Conservation (phyloP, 2,329 filamentous ascomycete genomes). For the Pseudogymnoascus sp. region DNA sequence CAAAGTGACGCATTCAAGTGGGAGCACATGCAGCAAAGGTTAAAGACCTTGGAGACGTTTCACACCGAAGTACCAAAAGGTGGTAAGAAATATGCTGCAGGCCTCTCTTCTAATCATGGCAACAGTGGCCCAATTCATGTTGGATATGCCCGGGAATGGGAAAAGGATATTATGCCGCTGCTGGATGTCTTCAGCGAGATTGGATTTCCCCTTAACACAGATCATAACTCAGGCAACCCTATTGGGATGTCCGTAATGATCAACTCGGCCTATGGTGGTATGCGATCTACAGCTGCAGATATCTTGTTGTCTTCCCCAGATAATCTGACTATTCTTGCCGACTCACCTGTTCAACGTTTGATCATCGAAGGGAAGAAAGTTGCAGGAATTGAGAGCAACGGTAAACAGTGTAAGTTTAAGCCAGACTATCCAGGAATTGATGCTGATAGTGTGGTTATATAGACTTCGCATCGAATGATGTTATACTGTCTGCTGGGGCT, state of each 20-base stretch:
- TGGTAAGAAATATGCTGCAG: slow-evolving; percentile 37
- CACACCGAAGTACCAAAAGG: slow-evolving; percentile 33
- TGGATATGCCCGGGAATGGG: slow-evolving; percentile 40
- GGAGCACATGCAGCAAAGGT: slow-evolving; percentile 42
- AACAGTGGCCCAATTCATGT: slow-evolving; percentile 39
- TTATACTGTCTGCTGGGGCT: slow-evolving; percentile 37
- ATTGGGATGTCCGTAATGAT: slow-evolving; percentile 46
- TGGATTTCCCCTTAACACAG: slow-evolving; percentile 42
- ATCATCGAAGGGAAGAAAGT: slow-evolving; percentile 38
- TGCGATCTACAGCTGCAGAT: slow-evolving; percentile 43
- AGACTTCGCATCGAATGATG: slow-evolving; percentile 29
- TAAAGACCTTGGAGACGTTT: slow-evolving; percentile 47
- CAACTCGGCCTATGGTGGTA: slow-evolving; percentile 41
- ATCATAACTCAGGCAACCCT: slow-evolving; percentile 51
- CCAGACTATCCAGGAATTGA: no score
- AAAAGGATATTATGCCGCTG: slow-evolving; percentile 38
- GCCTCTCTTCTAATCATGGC: slow-evolving; percentile 37
- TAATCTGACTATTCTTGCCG: slow-evolving; percentile 46
- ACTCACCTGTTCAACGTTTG: slow-evolving; percentile 39
- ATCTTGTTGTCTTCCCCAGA: slow-evolving; percentile 35
- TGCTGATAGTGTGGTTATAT: no score
- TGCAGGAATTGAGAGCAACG: slow-evolving; percentile 37
- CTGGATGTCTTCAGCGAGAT: slow-evolving; percentile 41
- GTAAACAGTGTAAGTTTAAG: slow-evolving; percentile 20
- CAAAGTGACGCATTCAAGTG: slow-evolving; percentile 49